Evolutionary conservation across 768 basidiomycete species (phyloP).

Genomic region (Leccinum fibrillosum): DNA sequence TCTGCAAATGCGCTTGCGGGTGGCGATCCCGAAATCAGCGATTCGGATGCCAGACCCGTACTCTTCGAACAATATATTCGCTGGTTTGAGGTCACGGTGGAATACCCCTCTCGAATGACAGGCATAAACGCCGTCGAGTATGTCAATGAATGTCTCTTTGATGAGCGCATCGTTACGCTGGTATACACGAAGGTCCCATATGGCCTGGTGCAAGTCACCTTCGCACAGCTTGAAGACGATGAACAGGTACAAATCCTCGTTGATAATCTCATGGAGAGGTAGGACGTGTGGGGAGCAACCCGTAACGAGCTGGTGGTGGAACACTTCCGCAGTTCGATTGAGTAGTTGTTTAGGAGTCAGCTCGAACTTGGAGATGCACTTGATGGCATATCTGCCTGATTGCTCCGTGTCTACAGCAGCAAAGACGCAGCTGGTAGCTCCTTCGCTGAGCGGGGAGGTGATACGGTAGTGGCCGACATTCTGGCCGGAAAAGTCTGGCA

Average conservation of each 20-base stretch:
- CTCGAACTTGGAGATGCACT: conserved; percentile 64
- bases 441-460: conserved; percentile 61
- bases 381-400: conserved; percentile 60
- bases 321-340: conserved; percentile 68
- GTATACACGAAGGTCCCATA: conserved; percentile 55
- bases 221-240: conserved; percentile 57
- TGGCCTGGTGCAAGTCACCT: conserved; percentile 72
- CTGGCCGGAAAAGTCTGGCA: conserved; percentile 51
- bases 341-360: conserved; percentile 52
- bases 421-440: conserved; percentile 79
- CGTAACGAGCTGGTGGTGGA: conserved; percentile 49
- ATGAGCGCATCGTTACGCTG: conserved; percentile 58
- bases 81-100: conserved; percentile 88
- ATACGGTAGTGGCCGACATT: conserved; percentile 60
- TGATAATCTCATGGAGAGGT: conserved; percentile 60
- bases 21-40: conserved; percentile 78
- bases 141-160: conserved; percentile 68
- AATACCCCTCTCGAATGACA: conserved; percentile 70
- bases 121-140: conserved; percentile 74
- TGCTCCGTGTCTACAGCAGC: conserved; percentile 53
- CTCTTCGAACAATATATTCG: conserved; percentile 64
- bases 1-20: conserved; percentile 39
- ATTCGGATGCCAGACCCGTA: conserved; percentile 54
- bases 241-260: conserved; percentile 60
- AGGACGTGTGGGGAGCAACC: conserved; percentile 60